phyloP scores from a whole-genome alignment of 129 eudicot genomes.

The Artemisia annua region DNA sequence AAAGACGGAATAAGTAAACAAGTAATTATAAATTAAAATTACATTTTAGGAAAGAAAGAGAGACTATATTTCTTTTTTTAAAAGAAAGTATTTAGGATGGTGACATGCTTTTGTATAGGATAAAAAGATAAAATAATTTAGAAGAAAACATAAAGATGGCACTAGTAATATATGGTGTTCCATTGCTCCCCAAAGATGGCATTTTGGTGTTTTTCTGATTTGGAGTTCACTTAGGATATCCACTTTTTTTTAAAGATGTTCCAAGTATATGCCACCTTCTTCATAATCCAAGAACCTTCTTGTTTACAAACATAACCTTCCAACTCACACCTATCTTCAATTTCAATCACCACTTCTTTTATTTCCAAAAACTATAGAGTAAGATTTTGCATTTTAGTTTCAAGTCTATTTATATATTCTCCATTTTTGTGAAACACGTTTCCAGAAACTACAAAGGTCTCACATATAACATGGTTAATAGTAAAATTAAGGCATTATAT shows the following conservation, averaged over 20 bases:
- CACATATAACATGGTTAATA: too few relatives aligned
- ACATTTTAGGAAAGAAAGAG: neutral
- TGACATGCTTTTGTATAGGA: constrained; percentile 25
- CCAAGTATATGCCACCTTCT: neutral
- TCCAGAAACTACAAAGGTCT: too few relatives aligned
- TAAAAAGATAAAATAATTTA: constrained; percentile 22
- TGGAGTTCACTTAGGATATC: constrained; percentile 30
- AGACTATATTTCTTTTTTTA: neutral
- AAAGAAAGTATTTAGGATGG: constrained; percentile 15
- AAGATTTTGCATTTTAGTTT: too few relatives aligned
- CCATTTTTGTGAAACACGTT: neutral
- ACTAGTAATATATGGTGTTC: constrained; percentile 24
- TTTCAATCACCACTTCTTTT: neutral
- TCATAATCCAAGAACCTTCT: constrained; percentile 7
- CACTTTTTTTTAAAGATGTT: neutral
- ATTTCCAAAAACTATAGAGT: neutral
- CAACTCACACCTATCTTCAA: neutral
- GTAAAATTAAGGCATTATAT: too few relatives aligned
- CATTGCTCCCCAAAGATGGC: constrained; percentile 32
- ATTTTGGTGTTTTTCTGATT: constrained; percentile 36
- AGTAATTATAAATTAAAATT: neutral
- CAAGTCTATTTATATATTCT: too few relatives aligned
- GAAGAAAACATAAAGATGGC: constrained; percentile 1
- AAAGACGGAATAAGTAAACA: neutral
- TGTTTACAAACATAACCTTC: neutral